Evolutionary conservation across 441 rosid genomes (phyloP), one percentile per base, ranked within the genome.

Genomic region (Gossypium gossypioides): DNA sequence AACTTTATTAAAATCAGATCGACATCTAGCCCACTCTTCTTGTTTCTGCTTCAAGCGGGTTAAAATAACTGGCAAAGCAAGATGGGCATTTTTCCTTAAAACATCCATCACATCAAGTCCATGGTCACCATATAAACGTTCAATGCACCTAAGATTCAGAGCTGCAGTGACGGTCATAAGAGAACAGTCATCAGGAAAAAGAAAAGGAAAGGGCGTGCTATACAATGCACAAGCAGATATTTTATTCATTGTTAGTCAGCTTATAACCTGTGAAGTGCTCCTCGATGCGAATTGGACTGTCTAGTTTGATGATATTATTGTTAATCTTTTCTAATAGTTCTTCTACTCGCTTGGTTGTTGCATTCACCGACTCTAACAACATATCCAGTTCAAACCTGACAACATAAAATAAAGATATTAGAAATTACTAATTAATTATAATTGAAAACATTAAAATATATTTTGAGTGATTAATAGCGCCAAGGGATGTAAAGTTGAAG

Each of bases 331-430:
- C 94, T 69, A 90, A 78, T 58, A 93, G 78, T 78, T 91, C 97
- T 81, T 93, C 99, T 21, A 96, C 97, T 16, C 84, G 96, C 81
- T 88, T 89, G 34, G 89, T 86, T 46, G 99, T 88, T 32, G 83
- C 87, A 74, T 89, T 90, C 64, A 87, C 97, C 69, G 99, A 93
- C 81, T 96, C 99, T 83, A 96, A 82, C 83, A 93, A 67, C 98
- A 96, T 91, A 81, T 96, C 99, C 83, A 96, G 85, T 82, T 96
- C 99, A 77, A 96, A 93, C 96, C 99, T 96, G 88, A 81, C 74
- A 76, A 67, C 55, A 79, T 58, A 16, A 21, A 1, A 79, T 58
- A 67, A 79, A 67, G 71, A 62, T 12, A 74, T 72, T 74, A 77
- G 18, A 37, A 65, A 75, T 63, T 76, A 60, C 62, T 58, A 72